These are phyloP conservation scores for Chalaropsis thielavioides DNA, from an alignment of 2,329 filamentous ascomycete species.

Conservation along the genomic window DNA sequence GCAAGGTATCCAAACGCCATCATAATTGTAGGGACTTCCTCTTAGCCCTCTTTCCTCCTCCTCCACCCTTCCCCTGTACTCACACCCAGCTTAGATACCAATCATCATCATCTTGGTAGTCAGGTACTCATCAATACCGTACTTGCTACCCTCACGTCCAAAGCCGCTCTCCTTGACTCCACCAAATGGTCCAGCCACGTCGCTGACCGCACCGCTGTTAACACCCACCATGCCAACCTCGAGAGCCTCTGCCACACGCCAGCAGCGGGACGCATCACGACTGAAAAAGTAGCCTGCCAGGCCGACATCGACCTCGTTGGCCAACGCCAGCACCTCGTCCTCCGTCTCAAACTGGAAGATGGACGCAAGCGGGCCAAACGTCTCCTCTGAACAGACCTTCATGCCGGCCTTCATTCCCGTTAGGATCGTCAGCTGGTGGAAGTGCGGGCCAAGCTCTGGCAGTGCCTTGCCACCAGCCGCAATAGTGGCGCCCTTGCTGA, in stretches of 20 bases:
- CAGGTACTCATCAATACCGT: slow-evolving; percentile 67
- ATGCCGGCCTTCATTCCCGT: slow-evolving; percentile 52
- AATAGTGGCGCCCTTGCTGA: slow-evolving; percentile 45
- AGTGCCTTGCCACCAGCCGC: slow-evolving; percentile 42
- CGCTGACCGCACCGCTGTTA: slow-evolving; percentile 29
- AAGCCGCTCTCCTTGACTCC: slow-evolving; percentile 75
- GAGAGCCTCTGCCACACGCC: slow-evolving; percentile 33
- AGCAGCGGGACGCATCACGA: slow-evolving; percentile 28
- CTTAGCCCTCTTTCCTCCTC: background rate
- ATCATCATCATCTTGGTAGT: slow-evolving; percentile 48
- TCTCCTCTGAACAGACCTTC: slow-evolving; percentile 53
- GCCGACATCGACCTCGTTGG: slow-evolving; percentile 53
- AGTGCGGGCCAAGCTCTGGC: slow-evolving; percentile 48
- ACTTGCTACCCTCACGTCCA: slow-evolving; percentile 62
- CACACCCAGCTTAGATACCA: slow-evolving; percentile 2
- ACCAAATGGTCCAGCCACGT: slow-evolving; percentile 50
- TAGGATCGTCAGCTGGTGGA: slow-evolving; percentile 56
- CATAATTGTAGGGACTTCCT: background rate
- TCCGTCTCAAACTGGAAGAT: slow-evolving; percentile 56
- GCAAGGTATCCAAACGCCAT: background rate
- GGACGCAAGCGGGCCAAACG: slow-evolving; percentile 56
- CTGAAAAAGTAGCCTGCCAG: slow-evolving; percentile 60
- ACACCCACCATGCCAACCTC: slow-evolving; percentile 31
- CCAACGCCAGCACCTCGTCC: slow-evolving; percentile 51
- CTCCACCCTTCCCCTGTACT: background rate